A percentile compares a stretch with the other conserved stretches of the same genome.
phyloP scores from a whole-genome alignment of 768 basidiomycete species.

The Boletus rubescentipes region DNA sequence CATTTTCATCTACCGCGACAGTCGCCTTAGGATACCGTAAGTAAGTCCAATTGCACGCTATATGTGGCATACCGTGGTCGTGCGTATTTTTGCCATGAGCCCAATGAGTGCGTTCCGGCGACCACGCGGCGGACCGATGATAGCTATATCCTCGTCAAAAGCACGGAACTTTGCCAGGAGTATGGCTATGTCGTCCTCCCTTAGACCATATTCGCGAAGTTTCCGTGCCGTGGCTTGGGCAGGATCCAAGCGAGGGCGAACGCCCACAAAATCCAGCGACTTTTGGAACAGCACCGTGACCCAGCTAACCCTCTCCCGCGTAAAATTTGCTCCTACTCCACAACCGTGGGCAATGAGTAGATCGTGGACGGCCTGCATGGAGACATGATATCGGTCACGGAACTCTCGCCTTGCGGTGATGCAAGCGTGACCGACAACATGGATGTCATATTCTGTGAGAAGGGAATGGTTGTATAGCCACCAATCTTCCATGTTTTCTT shows the following conservation, averaged over 20 bases:
- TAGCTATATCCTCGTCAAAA: background rate
- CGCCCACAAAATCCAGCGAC: background rate
- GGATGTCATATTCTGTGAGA: slow-evolving; percentile 19
- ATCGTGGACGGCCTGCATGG: slow-evolving; percentile 20
- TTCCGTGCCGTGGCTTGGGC: background rate
- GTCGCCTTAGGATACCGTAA: background rate
- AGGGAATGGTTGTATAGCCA: slow-evolving; percentile 27
- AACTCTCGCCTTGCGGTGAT: slow-evolving; percentile 31
- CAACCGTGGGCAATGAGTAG: slow-evolving; percentile 19
- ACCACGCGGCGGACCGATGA: background rate
- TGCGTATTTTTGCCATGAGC: background rate
- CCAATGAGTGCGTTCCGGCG: background rate
- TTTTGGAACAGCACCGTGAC: background rate
- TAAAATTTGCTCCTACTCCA: slow-evolving; percentile 4
- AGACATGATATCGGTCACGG: slow-evolving; percentile 21
- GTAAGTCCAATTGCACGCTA: background rate
- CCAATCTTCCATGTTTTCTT: slow-evolving; percentile 34
- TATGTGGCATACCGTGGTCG: background rate
- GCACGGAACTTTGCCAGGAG: background rate
- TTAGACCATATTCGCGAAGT: background rate
- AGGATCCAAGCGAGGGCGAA: background rate
- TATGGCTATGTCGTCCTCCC: background rate
- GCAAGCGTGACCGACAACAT: slow-evolving; percentile 29
- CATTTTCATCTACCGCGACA: background rate
- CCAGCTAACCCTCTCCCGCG: background rate